A percentile compares a stretch with the other conserved stretches of the same genome.
Evolutionary conservation across 2,329 filamentous ascomycete species (phyloP).

Genomic region (Ascochyta fabae): DNA sequence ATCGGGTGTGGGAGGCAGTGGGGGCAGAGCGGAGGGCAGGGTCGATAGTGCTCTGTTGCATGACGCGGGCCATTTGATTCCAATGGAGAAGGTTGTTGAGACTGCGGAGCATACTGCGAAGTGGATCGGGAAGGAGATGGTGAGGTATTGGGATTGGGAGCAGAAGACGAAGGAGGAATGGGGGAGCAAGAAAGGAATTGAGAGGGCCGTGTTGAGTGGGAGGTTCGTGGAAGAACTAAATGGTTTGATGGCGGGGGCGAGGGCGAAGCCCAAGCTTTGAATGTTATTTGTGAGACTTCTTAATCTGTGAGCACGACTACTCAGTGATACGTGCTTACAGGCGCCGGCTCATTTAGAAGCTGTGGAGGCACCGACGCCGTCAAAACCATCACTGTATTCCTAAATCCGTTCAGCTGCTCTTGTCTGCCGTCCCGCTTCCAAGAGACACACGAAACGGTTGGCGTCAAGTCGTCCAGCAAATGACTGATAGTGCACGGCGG

Average conservation of each 20-base stretch:
- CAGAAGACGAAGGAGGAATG: conserved; percentile 42
- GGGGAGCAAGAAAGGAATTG: conserved; percentile 36
- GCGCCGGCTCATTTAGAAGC: too few species aligned
- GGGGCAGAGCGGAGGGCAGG: conserved; percentile 67
- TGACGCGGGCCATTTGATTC: conserved; percentile 77
- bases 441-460: too few species aligned
- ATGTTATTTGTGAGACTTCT: too few species aligned
- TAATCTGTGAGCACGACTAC: too few species aligned
- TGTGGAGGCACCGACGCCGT: too few species aligned
- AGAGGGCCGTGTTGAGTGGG: conserved; percentile 37
- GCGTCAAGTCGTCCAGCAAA: too few species aligned
- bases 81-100: conserved; percentile 76
- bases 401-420: too few species aligned
- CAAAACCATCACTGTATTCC: too few species aligned
- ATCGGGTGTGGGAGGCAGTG: conserved; percentile 69
- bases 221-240: conserved; percentile 42
- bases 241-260: conserved; percentile 19
- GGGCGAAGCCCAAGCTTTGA: conserved; percentile 33
- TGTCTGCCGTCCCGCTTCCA: too few species aligned
- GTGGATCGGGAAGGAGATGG: conserved; percentile 51
- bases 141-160: conserved; percentile 46
- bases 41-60: conserved; percentile 71
- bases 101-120: conserved; percentile 63
- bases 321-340: too few species aligned
- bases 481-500: neutral